Evolutionary conservation across 106 monocot species (phyloP), one percentile per base, ranked within the genome.

Genomic region (Dactylorhiza incarnata): DNA sequence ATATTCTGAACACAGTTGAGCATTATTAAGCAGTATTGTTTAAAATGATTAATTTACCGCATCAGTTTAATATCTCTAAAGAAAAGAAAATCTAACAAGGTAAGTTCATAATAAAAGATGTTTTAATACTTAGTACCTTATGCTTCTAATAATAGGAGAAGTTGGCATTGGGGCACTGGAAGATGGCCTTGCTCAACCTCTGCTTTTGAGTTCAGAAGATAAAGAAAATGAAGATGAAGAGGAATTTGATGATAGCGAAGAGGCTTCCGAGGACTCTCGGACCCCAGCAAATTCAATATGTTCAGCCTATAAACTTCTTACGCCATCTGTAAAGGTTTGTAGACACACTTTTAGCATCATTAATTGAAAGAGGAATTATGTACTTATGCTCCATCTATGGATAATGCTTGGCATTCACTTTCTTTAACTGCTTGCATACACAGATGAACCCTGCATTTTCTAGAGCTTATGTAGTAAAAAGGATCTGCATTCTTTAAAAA

Each of bases 261-360:
- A 99, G 79, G 79, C 79, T 47, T 37, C 90, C 58, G 89, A 91
- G 69, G 87, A 91, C 59, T 94, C 94, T 52, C 87, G 54, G n/a
- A 73, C 43, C 37, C 88, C 94, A 78, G 99, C 87, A 68, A 90
- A 80, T 79, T 90, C 94, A 53, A 76, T 99, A 78, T 63, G 74
- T 80, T 89, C 94, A 72, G 99, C 94, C n/a, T 99, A 94, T 73
- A 85, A 86, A 72, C 82, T 99, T 51, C 94, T 99, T 81, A 92
- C 99, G 53, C 91, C 94, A 68, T 89, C 99, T 79, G 89, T 99
- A 43, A 99, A 99, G 99, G 99, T 95, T 77, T 67, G 71, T 22
- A 65, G 15, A 29, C 29, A 2, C 26, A 25, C 58, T 58, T 19
- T 20, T 58, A 53, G 17, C 53, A 14, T 53, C 53, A 53, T 16